Evolutionary conservation across 495 filamentous ascomycete species (phyloP).

Genomic region (Cercophora samala): DNA sequence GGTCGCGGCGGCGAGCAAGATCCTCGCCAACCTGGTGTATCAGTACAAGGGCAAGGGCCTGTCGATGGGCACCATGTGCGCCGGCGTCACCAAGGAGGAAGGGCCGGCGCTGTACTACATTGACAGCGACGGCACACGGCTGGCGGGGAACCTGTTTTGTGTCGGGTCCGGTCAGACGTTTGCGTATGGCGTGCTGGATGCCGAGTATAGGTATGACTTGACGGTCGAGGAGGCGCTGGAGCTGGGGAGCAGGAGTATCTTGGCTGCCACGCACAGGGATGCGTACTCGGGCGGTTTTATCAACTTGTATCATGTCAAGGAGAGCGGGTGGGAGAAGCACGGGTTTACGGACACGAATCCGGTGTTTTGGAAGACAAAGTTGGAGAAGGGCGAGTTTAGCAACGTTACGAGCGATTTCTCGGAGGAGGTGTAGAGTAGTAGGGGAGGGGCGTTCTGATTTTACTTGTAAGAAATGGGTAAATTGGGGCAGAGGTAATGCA

Average conservation of each 20-base stretch:
- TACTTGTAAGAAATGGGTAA: background rate
- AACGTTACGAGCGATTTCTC: slow-evolving; percentile 84
- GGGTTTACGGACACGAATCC: slow-evolving; percentile 94
- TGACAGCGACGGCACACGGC: slow-evolving; percentile 91
- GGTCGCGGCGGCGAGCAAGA: slow-evolving; percentile 95
- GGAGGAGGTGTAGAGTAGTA: slow-evolving; percentile 26
- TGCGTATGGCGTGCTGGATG: slow-evolving; percentile 95
- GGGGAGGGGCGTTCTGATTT: background rate
- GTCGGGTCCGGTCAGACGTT: slow-evolving; percentile 98
- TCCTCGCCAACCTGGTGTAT: slow-evolving; percentile 96
- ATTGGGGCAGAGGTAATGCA: background rate
- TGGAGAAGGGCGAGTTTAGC: slow-evolving; percentile 96
- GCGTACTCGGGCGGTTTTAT: slow-evolving; percentile 98
- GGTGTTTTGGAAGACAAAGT: slow-evolving; percentile 98
- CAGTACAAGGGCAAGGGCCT: slow-evolving; percentile 96
- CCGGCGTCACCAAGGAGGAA: slow-evolving; percentile 93
- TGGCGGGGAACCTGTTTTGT: slow-evolving; percentile 94
- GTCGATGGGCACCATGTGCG: slow-evolving; percentile 99
- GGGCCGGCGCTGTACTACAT: slow-evolving; percentile 98
- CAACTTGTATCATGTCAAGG: slow-evolving; percentile 98
- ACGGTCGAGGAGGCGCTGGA: slow-evolving; percentile 81
- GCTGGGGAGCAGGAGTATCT: slow-evolving; percentile 83
- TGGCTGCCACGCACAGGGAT: slow-evolving; percentile 96
- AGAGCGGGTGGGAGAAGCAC: slow-evolving; percentile 96
- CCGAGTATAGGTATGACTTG: slow-evolving; percentile 89